These are phyloP conservation scores for Boletellus emodensis DNA, from an alignment of 768 basidiomycete genomes.

Conservation along the genomic window DNA sequence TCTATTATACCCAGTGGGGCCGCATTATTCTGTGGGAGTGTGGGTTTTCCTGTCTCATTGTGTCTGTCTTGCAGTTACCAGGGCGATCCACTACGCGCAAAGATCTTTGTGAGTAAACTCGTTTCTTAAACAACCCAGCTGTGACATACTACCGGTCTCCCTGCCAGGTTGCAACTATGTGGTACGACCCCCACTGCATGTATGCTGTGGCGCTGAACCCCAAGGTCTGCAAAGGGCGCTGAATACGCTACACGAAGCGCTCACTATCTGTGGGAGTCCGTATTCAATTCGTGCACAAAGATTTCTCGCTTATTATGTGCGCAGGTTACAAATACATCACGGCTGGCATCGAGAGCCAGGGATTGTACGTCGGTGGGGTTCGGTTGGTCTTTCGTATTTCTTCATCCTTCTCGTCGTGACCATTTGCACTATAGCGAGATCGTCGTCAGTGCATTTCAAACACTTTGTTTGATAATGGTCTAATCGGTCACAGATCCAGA, in stretches of 20 bases:
- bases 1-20: slow-evolving; percentile 1
- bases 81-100: not conserved
- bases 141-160: not conserved
- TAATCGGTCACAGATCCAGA: not conserved
- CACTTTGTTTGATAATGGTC: too few relatives aligned
- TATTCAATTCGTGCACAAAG: too few relatives aligned
- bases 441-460: not conserved
- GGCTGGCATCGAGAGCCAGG: not conserved
- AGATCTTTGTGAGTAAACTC: not conserved
- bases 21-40: too few relatives aligned
- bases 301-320: too few relatives aligned
- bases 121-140: too few relatives aligned
- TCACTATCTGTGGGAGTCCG: not conserved
- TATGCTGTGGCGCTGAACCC: too few relatives aligned
- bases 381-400: too few relatives aligned
- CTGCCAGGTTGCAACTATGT: not conserved
- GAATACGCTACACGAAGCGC: not conserved
- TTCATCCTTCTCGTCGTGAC: too few relatives aligned
- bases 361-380: too few relatives aligned
- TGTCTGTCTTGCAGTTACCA: not conserved
- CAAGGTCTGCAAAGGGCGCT: not conserved
- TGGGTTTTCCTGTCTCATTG: not conserved
- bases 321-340: not conserved
- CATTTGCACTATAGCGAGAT: not conserved
- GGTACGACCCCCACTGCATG: not conserved